Conservation (phyloP, 2,329 filamentous ascomycete genomes). For the Clarireedia monteithiana region DNA sequence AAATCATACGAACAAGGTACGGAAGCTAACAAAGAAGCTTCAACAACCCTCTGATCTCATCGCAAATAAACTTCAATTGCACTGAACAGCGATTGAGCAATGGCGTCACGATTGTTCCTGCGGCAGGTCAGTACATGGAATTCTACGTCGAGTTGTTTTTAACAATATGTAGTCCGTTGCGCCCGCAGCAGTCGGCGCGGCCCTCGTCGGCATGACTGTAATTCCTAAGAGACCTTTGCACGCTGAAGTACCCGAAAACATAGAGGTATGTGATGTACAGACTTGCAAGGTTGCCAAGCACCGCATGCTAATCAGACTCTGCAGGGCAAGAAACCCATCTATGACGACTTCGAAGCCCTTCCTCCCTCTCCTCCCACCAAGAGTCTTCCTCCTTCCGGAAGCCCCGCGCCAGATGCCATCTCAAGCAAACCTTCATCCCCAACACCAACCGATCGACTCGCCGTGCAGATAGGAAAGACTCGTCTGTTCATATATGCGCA, state of each 20-base stretch:
- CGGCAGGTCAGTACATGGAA: slow-evolving; percentile 37
- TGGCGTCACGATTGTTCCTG: slow-evolving; percentile 45
- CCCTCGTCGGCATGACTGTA: slow-evolving; percentile 38
- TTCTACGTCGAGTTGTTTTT: slow-evolving; percentile 12
- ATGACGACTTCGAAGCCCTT: slow-evolving; percentile 57
- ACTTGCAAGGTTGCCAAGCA: neutral
- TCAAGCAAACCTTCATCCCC: slow-evolving; percentile 39
- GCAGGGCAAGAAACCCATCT: slow-evolving; percentile 61
- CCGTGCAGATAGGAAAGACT: slow-evolving; percentile 69
- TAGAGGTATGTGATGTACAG: slow-evolving; percentile 14
- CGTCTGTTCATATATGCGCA: slow-evolving; percentile 76
- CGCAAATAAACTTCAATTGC: slow-evolving; percentile 1
- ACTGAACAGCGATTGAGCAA: slow-evolving; percentile 28
- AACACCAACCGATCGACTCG: slow-evolving; percentile 84
- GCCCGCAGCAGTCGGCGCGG: slow-evolving; percentile 34
- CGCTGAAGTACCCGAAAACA: slow-evolving; percentile 37
- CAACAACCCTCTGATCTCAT: slow-evolving; percentile 1
- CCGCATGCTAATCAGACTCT: slow-evolving; percentile 21
- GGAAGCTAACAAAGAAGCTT: slow-evolving; percentile 8
- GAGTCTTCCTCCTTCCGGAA: slow-evolving; percentile 17
- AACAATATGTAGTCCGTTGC: slow-evolving; percentile 37
- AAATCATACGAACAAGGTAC: slow-evolving; percentile 1
- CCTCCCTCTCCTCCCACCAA: slow-evolving; percentile 26
- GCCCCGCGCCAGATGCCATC: neutral
- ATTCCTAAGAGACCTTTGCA: slow-evolving; percentile 37